Conservation (phyloP, 1,284 basidiomycete species). For the Thelephora terrestris region DNA sequence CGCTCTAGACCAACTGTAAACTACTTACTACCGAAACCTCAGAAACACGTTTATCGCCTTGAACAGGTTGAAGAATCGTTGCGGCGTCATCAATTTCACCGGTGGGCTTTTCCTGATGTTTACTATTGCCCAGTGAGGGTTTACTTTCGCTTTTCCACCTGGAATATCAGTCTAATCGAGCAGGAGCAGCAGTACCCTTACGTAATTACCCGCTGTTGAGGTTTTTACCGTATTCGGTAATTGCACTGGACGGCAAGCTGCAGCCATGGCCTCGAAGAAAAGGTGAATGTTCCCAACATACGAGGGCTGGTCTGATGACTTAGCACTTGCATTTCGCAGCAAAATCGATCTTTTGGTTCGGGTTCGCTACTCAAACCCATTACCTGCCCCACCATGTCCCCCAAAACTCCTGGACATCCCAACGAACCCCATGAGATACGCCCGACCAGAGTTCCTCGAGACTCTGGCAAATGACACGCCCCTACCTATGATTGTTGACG, state of each 20-base stretch:
- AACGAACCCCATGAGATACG: constrained; percentile 79
- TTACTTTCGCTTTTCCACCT: no score
- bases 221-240: no score
- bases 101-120: no score
- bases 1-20: no score
- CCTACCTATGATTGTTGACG: constrained; percentile 88
- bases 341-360: constrained; percentile 86
- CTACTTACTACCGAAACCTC: no score
- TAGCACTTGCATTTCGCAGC: constrained; percentile 18
- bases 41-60: no score
- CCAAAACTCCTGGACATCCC: constrained; percentile 86
- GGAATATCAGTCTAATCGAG: no score
- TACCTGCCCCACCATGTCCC: constrained; percentile 90
- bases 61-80: no score
- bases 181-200: no score
- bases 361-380: constrained; percentile 86
- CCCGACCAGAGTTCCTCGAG: constrained; percentile 74
- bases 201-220: no score
- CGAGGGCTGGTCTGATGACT: not conserved
- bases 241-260: not conserved
- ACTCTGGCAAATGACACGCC: constrained; percentile 71
- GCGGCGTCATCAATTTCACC: no score
- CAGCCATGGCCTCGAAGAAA: constrained; percentile 12
- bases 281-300: constrained; percentile 5
- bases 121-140: no score